Evolutionary conservation across 805 yeast species (phyloP), one percentile per base, ranked within the genome.

Genomic region (Candida mattraensis): DNA sequence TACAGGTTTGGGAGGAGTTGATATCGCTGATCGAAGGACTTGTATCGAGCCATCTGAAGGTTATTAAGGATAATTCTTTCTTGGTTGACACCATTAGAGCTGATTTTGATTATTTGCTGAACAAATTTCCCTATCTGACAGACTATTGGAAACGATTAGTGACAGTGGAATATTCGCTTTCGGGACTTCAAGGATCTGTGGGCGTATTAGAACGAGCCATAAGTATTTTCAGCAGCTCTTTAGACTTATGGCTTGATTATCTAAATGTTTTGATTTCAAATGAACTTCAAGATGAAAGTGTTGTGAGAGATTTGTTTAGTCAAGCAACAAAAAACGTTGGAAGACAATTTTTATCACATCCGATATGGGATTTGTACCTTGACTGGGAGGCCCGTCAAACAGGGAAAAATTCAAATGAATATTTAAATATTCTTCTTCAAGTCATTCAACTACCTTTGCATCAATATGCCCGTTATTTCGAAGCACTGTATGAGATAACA

Each of bases 401-500:
- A 7, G 62, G 62, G 17, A 58, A 60, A 11, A 53, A 57, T 16
- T 63, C 72, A 20, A 47, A 50, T 17, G 69, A 64, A 23, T 56
- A 72, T 4, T 50, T 66, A 2, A 56, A 58, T 3, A 50, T 77
- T 1, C 69, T 80, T 38, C 48, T 70, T 18, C 62, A 64, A 39
- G 60, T 80, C 29, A 58, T 78, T 24, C 53, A 54, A 25, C 65
- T 85, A 3, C 98, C 98, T 0, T 60, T 91, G 28, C 91, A 91
- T 59, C 95, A 88, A 51, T 89, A 87, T 56, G 82, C 96, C 0
- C 78, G 74, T 45, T 91, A 82, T 56, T 84, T 76, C 51, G 78
- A 66, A 64, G 54, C 68, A 51, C 60, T 77, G 52, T 50, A 64
- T 41, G 65, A 66, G 44, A 44, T 66, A 42, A 52, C 55, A 42